Conservation (phyloP, 225 moss, liverwort and hornwort genomes). For the Marchantia paleacea region DNA sequence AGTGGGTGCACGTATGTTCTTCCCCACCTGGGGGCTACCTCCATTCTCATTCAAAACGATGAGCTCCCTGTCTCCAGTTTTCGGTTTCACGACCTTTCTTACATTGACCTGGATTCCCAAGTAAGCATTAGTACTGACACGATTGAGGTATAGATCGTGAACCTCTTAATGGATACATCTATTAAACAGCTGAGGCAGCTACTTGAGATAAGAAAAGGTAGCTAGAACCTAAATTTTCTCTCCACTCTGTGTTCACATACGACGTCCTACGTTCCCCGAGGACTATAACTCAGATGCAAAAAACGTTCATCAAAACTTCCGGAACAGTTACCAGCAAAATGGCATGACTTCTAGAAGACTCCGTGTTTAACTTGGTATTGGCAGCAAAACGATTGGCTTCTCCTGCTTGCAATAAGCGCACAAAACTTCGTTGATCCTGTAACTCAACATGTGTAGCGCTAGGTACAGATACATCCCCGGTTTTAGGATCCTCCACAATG, state of each 20-base stretch:
- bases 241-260: neutral
- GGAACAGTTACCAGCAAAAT: conserved; percentile 65
- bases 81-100: conserved; percentile 64
- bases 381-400: conserved; percentile 98
- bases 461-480: conserved; percentile 95
- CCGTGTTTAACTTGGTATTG: conserved; percentile 97
- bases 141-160: neutral
- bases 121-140: neutral
- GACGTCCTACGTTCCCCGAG: neutral
- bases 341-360: conserved; percentile 97
- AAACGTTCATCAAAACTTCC: neutral
- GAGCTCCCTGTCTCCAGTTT: conserved; percentile 54
- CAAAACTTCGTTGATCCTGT: conserved; percentile 82
- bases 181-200: neutral
- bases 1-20: conserved; percentile 67
- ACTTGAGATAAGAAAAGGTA: neutral
- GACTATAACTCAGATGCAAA: neutral
- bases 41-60: conserved; percentile 57
- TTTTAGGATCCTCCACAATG: conserved; percentile 93
- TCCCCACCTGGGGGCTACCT: conserved; percentile 51
- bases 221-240: neutral
- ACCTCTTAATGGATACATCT: neutral
- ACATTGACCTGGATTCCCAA: conserved; percentile 62
- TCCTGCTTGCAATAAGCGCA: conserved; percentile 74
- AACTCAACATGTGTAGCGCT: conserved; percentile 90